Percentiles rank a stretch among this genome's conserved stretches.
Evolutionary conservation across 768 basidiomycete species (phyloP).

Genomic region (Collybia nuda): DNA sequence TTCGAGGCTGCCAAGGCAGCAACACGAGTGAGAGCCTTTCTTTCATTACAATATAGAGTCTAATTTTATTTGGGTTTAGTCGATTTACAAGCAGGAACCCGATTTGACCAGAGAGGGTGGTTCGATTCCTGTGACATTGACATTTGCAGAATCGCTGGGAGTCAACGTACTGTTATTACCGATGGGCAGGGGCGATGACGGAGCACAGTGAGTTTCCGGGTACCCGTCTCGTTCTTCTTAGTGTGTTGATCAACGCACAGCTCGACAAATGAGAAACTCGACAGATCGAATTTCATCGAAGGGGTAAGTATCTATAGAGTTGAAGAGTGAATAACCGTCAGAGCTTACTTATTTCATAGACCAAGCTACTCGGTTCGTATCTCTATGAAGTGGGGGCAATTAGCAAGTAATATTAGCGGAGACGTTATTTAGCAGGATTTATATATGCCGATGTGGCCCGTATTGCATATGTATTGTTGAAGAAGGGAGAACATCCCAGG

Average conservation of each 20-base stretch:
- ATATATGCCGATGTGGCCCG: no score
- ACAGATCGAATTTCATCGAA: constrained; percentile 85
- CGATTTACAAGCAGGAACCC: constrained; percentile 72
- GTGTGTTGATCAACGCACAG: constrained; percentile 30
- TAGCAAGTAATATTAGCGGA: neutral
- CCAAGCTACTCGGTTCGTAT: constrained; percentile 79
- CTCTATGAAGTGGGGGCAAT: constrained; percentile 65
- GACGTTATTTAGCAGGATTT: no score
- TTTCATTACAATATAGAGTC: constrained; percentile 1
- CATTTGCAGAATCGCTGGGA: constrained; percentile 84
- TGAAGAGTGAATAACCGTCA: neutral
- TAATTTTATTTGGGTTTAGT: constrained; percentile 21
- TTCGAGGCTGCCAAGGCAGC: constrained; percentile 86
- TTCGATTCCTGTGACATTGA: constrained; percentile 90
- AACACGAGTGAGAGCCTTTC: constrained; percentile 56
- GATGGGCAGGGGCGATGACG: constrained; percentile 94
- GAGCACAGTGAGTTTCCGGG: constrained; percentile 70
- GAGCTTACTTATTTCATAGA: constrained; percentile 31
- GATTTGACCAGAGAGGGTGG: constrained; percentile 92
- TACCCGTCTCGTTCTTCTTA: neutral
- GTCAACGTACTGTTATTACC: constrained; percentile 89
- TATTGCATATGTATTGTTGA: no score
- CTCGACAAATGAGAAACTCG: constrained; percentile 94
- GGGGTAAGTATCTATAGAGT: constrained; percentile 50
- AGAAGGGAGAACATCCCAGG: no score